Evolutionary conservation across 306 rosid genomes (phyloP), one percentile per base, ranked within the genome.

Genomic region (Dryas drummondii): DNA sequence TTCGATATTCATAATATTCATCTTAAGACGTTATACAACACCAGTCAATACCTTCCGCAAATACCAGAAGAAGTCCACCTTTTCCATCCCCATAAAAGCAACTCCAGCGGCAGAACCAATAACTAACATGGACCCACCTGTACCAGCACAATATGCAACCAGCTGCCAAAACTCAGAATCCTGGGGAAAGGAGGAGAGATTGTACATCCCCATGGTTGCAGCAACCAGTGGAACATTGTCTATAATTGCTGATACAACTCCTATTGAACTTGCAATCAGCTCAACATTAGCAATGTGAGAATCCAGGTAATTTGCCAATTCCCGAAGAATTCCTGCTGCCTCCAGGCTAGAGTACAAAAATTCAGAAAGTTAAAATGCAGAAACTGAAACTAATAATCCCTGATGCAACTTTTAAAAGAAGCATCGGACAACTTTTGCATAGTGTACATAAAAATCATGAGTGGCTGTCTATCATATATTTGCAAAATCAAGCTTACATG

Each of bases 41-140:
- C 7, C 15, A 9, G 44, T 50, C 19, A 26, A 71, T 88, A 94
- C 99, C 97, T 94, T 92, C 70, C 87, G 82, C 1, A 94, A 81
- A 87, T 90, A 94, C 97, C 99, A 94, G 82, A 92, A 85, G 96
- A 94, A 94, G 70, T 94, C 90, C 82, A 94, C 97, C 77, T 89
- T 94, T 82, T 94, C 99, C 99, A 92, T 94, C 77, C 99, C 99
- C 99, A 94, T 92, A 82, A 90, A 90, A 53, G 99, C 97, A 69
- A 90, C 97, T 80, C 99, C 99, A 26, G 99, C 96, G 53, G 97
- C 97, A 40, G 97, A 94, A 73, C 99, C 99, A 78, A 90, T 90
- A 68, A 94, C 65, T 14, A 94, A 83, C 99, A 94, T 92, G 78
- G 99, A 94, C 75, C 99, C 97, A 54, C 98, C 98, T 8, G 98